These are phyloP conservation scores for Neurospora sp. DNA, from an alignment of 495 filamentous ascomycete species.

Conservation along the genomic window DNA sequence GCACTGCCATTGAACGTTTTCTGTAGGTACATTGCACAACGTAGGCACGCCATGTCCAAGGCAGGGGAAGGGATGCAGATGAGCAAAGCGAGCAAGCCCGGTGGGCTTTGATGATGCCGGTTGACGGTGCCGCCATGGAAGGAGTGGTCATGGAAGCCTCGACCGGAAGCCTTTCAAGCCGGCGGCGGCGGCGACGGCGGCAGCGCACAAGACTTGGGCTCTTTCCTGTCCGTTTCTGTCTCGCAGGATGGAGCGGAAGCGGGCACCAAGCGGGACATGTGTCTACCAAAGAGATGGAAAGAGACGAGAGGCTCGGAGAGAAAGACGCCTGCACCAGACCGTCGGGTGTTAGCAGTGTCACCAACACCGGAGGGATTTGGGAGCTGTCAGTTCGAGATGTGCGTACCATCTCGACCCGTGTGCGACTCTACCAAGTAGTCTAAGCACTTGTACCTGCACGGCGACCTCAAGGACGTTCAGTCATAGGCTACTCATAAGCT, in stretches of 20 bases:
- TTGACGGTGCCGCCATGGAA: neutral
- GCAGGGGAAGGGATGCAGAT: neutral
- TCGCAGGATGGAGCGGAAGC: neutral
- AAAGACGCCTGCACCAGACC: neutral
- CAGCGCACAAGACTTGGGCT: neutral
- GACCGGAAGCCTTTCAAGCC: neutral
- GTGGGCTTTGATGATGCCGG: neutral
- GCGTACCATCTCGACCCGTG: neutral
- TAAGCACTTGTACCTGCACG: neutral
- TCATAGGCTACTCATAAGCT: neutral
- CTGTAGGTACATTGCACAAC: neutral
- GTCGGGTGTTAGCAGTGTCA: neutral
- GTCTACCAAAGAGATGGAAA: neutral
- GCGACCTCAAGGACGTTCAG: neutral
- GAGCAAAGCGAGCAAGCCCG: neutral
- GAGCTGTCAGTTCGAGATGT: neutral
- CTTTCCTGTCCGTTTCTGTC: neutral
- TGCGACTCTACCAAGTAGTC: neutral
- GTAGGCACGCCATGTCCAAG: neutral
- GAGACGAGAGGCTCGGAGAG: neutral
- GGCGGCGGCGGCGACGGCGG: neutral
- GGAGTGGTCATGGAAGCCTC: neutral
- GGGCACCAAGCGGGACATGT: neutral
- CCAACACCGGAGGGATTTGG: neutral
- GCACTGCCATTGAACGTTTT: neutral